Evolutionary conservation across 2,329 filamentous ascomycete species (phyloP).

Genomic region (Calonectria ilicicola): DNA sequence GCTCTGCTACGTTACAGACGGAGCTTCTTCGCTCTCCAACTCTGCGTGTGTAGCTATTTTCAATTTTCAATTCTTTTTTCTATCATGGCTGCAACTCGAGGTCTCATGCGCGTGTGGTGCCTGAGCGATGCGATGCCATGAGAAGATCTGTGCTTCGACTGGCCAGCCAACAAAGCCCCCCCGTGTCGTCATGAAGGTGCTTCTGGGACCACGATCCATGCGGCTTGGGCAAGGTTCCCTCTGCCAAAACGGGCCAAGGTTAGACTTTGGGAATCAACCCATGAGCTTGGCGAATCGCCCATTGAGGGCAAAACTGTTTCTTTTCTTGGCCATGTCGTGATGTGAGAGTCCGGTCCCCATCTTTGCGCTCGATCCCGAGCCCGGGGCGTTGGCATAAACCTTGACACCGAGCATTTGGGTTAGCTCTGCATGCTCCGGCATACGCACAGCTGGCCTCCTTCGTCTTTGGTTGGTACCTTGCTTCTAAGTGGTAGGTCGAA

Average conservation of each 20-base stretch:
- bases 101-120: background rate
- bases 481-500: background rate
- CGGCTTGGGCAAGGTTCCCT: conserved; percentile 5
- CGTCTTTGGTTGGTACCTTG: background rate
- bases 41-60: background rate
- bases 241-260: background rate
- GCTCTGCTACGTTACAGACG: conserved; percentile 10
- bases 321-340: conserved; percentile 13
- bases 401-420: background rate
- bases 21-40: background rate
- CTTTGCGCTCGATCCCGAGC: conserved; percentile 7
- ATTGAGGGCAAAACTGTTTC: conserved; percentile 11
- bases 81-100: background rate
- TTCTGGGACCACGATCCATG: conserved; percentile 10
- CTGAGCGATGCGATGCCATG: background rate
- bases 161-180: conserved; percentile 11
- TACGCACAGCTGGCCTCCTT: background rate
- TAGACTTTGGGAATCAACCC: conserved; percentile 1
- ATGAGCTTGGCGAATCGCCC: background rate
- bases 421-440: background rate
- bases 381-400: background rate
- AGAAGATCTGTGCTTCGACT: conserved; percentile 9
- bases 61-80: background rate
- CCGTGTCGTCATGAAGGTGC: background rate
- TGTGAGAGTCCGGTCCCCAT: background rate